Base-by-base conservation (phyloP, 2,329 filamentous ascomycete genomes). In the Metarhizium album region DNA sequence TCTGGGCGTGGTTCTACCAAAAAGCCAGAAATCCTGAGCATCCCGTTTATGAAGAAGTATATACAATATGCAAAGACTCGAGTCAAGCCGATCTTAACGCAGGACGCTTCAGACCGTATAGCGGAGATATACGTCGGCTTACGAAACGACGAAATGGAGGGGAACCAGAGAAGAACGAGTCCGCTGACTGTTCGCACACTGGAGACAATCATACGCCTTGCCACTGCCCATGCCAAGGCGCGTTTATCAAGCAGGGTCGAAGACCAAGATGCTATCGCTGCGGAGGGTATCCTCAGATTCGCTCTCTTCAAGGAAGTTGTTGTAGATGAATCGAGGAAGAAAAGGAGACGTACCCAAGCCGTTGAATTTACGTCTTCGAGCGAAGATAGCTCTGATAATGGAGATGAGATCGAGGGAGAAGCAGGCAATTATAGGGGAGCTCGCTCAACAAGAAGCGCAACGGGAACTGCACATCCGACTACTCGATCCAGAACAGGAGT, bases 41-140 rank as follows among this genome's bases (percentile, higher is more conserved):
- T 98, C 54, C 87, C 90, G 0, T 98, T 98, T 70, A 90, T 98
- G 75, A 98, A 98, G 74, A 98, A 98, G 71, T 98, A 96, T 68
- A 94, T 98, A 45, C 93, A 98, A 65, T 98, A 98, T 67, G 90
- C 93, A 57, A 98, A 98, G 73, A 86, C 81, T 35, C 78, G 93
- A 63, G 79, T 95, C 62, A 94, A 90, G 77, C 93, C 93, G 0
- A 74, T 95, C 40, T 74, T 98, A 54, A 95, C 90, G 0, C 89
- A 93, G 63, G 89, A 89, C 43, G 91, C 93, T 5, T 88, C 90
- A 11, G 89, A 96, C 59, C 87, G 94, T 56, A 95, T 98, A 62
- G 84, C 90, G 37, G 80, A 88, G 31, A 87, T 90, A 16, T 98
- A 97, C 65, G 93, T 94, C 35, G 87, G 87, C 9, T 77, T 98